phyloP scores from a whole-genome alignment of 352 stramenopile genomes.

The Globisporangium paddicum region DNA sequence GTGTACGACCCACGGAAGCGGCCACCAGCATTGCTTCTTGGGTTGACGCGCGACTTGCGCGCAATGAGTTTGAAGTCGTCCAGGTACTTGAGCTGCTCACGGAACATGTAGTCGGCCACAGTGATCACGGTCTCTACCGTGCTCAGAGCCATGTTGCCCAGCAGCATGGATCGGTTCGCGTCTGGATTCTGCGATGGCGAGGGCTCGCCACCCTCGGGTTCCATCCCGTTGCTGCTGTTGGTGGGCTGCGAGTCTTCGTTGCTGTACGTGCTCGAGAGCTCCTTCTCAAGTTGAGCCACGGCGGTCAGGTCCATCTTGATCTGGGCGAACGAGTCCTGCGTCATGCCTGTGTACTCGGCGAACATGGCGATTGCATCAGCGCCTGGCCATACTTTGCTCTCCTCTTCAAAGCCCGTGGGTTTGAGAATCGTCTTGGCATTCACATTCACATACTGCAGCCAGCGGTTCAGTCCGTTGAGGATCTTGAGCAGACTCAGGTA shows the following conservation, averaged over 20 bases:
- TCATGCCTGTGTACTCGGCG: constrained; percentile 53
- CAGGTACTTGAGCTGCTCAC: constrained; percentile 71
- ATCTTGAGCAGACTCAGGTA: constrained; percentile 50
- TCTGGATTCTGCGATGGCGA: constrained; percentile 11
- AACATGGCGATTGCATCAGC: constrained; percentile 67
- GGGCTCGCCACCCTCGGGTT: constrained; percentile 11
- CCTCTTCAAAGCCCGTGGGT: constrained; percentile 60
- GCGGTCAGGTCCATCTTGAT: constrained; percentile 41
- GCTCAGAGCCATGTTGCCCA: constrained; percentile 49
- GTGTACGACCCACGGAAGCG: constrained; percentile 17
- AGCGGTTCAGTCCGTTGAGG: constrained; percentile 57
- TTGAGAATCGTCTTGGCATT: constrained; percentile 41
- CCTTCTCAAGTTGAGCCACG: constrained; percentile 53
- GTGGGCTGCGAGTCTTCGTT: constrained; percentile 18
- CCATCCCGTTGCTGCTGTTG: constrained; percentile 13
- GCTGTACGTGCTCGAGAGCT: constrained; percentile 27
- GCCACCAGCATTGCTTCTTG: constrained; percentile 8
- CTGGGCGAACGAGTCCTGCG: constrained; percentile 33
- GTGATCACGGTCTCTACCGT: constrained; percentile 60
- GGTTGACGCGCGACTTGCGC: constrained; percentile 24
- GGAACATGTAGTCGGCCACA: constrained; percentile 79
- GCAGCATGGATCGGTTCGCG: constrained; percentile 16
- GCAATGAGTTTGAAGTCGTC: constrained; percentile 80
- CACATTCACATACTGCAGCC: constrained; percentile 41
- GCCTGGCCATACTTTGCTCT: constrained; percentile 68